Percentiles rank a stretch among this genome's conserved stretches.
Evolutionary conservation across 176 grass and related monocot genomes (phyloP).

Genomic region (Pontederia crassipes): DNA sequence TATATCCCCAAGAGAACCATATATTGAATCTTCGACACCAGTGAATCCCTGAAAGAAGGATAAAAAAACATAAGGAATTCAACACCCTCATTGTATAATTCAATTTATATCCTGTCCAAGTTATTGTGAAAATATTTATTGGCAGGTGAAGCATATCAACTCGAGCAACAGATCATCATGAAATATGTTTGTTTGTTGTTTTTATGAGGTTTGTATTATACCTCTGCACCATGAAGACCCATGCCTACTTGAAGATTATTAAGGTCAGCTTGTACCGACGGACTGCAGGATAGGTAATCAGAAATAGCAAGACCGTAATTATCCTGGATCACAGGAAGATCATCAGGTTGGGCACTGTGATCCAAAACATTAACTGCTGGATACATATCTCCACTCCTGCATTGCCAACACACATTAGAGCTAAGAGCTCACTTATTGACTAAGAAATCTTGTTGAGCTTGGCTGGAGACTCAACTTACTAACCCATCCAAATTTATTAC

Average conservation of each 20-base stretch:
- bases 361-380: conserved; percentile 53
- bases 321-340: conserved; percentile 66
- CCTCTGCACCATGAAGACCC: conserved; percentile 21
- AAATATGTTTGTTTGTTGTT: too few relatives aligned
- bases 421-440: neutral
- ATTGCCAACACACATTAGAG: conserved; percentile 8
- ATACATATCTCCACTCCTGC: conserved; percentile 46
- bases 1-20: conserved; percentile 29
- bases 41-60: conserved; percentile 16
- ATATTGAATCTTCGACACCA: conserved; percentile 30
- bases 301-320: conserved; percentile 61
- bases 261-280: conserved; percentile 43
- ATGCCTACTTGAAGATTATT: conserved; percentile 54
- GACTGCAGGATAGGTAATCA: conserved; percentile 70
- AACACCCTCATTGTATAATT: too few relatives aligned
- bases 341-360: conserved; percentile 33
- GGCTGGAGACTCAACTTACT: too few relatives aligned
- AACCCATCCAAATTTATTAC: neutral
- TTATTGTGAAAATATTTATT: too few relatives aligned
- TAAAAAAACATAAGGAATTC: neutral
- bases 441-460: neutral
- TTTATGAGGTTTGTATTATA: neutral
- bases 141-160: too few relatives aligned
- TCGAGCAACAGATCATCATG: too few relatives aligned
- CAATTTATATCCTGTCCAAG: too few relatives aligned